Evolutionary conservation across 208 protist genomes (phyloP), one percentile per base, ranked within the genome.

Genomic region (Balamuthia mandrillaris): DNA sequence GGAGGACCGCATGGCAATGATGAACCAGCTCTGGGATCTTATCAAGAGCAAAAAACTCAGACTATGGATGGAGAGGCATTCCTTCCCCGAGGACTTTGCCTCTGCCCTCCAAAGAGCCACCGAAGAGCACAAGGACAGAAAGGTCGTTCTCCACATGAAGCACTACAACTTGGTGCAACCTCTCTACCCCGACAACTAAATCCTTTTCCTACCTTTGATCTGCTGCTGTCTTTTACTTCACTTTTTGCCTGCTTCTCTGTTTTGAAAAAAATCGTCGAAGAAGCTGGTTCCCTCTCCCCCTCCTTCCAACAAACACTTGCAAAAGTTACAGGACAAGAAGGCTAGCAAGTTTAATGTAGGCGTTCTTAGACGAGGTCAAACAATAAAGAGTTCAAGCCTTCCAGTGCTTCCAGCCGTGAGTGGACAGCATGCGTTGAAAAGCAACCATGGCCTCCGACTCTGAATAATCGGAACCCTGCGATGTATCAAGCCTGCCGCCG

Each of bases 1-100:
- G 56, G 93, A 97, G 86, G 92, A 94, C 39, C 93, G 95, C 61
- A 94, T 94, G 93, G 91, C 93, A 24, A 92, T 96, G 31, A 93
- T 96, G 29, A 27, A 81, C 47, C 6, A 31, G 21, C 24, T 9
- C 35, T 58, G 52, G 74, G 74, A 65, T 29, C 74, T 81, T 31
- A 51, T 61, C 52, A 58, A 65, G 37, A 51, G 37, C 45, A 81
- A 65, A 37, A 42, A 51, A 42, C 74, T 81, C 9, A 42, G 74
- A 21, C 37, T 39, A 37, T 65, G 74, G 52, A 31, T 24, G 3
- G 74, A 81, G 54, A 33, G 52, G 21, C 47, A 81, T 31, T 51
- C 74, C 21, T 9, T 81, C 54, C n/a, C n/a, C n/a, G 47, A 58
- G 12, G 52, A 65, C 49, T 81, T 41, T 6, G 5, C 54, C 21